Conservation (phyloP, 192 early-diverging fungal genomes). For the Linnemannia elongata region DNA sequence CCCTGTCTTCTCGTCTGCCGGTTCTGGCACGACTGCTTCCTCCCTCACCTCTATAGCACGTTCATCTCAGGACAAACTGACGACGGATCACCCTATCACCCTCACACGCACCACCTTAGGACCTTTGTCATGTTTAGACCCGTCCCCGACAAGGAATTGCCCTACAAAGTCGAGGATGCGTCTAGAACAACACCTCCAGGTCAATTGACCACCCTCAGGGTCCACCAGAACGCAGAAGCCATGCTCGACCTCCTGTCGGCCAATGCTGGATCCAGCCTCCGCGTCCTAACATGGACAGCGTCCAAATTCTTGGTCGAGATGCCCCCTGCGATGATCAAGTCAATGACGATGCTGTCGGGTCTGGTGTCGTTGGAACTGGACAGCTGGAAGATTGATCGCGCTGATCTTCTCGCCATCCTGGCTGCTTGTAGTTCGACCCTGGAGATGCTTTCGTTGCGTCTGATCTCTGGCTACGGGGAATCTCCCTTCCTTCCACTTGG, state of each 20-base stretch:
- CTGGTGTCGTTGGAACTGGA: slow-evolving; percentile 10
- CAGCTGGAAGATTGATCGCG: slow-evolving; percentile 5
- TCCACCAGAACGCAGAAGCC: neutral
- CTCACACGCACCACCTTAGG: neutral
- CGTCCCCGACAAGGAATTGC: neutral
- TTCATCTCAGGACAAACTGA: neutral
- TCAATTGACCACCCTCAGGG: neutral
- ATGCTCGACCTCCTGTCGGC: neutral
- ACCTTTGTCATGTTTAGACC: neutral
- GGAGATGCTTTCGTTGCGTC: neutral
- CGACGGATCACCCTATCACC: neutral
- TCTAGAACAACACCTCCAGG: neutral
- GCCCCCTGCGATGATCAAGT: neutral
- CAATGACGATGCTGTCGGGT: slow-evolving; percentile 9
- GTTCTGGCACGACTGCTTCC: slow-evolving; percentile 27
- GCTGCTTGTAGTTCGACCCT: neutral
- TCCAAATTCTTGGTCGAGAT: neutral
- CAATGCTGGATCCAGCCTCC: slow-evolving; percentile 9
- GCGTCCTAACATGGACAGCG: neutral
- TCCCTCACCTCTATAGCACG: slow-evolving; percentile 16
- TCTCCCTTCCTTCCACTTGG: neutral
- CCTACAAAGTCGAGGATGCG: neutral
- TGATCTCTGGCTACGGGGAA: slow-evolving; percentile 10
- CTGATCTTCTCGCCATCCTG: neutral
- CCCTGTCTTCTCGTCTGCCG: slow-evolving; percentile 22